These are phyloP conservation scores for Fragaria vesca DNA, from an alignment of 306 rosid genomes.

Conservation along the genomic window DNA sequence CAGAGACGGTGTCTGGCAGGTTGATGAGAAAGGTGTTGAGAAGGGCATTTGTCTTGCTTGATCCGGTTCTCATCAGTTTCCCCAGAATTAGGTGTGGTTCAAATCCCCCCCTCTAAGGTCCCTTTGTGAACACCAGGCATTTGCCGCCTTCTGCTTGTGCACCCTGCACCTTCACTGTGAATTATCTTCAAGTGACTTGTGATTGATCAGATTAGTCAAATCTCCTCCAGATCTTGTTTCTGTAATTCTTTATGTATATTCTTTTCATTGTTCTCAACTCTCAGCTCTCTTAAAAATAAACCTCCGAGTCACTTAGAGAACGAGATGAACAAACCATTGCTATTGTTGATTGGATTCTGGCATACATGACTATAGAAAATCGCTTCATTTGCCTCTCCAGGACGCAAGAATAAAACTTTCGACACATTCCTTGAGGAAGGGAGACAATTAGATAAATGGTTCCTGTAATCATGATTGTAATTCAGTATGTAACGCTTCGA, in stretches of 20 bases:
- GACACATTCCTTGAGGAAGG: not conserved
- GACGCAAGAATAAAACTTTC: not conserved
- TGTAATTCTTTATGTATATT: not conserved
- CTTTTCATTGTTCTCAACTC: not conserved
- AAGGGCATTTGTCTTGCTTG: constrained; percentile 48
- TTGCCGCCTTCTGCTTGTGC: not conserved
- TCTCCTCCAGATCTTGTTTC: not conserved
- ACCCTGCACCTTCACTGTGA: not conserved
- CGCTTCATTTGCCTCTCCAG: not conserved
- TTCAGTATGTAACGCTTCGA: not conserved
- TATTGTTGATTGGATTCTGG: not conserved
- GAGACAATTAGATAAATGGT: not conserved
- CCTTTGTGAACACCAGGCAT: constrained; percentile 62
- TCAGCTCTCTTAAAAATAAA: not conserved
- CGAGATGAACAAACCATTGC: not conserved
- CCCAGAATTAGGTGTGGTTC: constrained; percentile 56
- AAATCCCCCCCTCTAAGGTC: constrained; percentile 61
- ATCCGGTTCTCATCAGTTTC: constrained; percentile 52
- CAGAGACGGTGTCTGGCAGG: constrained; percentile 60
- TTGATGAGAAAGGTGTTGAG: constrained; percentile 77
- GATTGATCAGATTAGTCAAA: not conserved
- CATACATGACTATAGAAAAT: not conserved
- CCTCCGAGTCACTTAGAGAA: not conserved
- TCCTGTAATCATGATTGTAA: not conserved
- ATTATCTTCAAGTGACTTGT: constrained; percentile 31